phyloP scores from a whole-genome alignment of 2,329 filamentous ascomycete genomes.

The Pestalotiopsis fici region DNA sequence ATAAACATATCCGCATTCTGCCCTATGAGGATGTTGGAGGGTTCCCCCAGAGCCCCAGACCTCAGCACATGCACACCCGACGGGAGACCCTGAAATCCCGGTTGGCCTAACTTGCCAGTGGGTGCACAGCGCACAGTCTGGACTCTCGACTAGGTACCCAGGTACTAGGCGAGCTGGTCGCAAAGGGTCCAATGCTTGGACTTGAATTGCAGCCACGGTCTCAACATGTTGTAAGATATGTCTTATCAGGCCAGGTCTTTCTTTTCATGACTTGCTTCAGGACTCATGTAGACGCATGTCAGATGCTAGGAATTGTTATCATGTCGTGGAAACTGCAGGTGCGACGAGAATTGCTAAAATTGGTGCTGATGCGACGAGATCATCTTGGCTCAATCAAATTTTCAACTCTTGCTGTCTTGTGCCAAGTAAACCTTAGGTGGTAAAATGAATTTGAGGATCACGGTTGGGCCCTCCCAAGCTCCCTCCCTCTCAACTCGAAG shows the following conservation, averaged over 20 bases:
- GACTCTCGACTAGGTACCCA: background rate
- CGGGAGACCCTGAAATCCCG: background rate
- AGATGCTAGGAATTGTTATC: too few relatives aligned
- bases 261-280: background rate
- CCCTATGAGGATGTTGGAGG: constrained; percentile 1
- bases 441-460: background rate
- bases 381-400: background rate
- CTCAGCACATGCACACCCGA: background rate
- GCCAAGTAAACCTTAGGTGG: background rate
- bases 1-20: background rate
- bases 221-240: background rate
- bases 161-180: background rate
- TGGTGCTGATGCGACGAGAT: too few relatives aligned
- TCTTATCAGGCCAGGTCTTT: background rate
- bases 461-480: background rate
- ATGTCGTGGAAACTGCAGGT: too few relatives aligned
- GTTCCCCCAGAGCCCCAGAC: background rate
- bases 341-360: too few relatives aligned
- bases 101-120: background rate
- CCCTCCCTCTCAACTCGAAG: background rate
- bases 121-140: background rate
- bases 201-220: background rate
- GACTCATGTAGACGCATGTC: background rate
- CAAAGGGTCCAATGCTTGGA: background rate
- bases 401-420: background rate